phyloP scores from a whole-genome alignment of 768 basidiomycete genomes.

The Leucocoprinus leucothites region DNA sequence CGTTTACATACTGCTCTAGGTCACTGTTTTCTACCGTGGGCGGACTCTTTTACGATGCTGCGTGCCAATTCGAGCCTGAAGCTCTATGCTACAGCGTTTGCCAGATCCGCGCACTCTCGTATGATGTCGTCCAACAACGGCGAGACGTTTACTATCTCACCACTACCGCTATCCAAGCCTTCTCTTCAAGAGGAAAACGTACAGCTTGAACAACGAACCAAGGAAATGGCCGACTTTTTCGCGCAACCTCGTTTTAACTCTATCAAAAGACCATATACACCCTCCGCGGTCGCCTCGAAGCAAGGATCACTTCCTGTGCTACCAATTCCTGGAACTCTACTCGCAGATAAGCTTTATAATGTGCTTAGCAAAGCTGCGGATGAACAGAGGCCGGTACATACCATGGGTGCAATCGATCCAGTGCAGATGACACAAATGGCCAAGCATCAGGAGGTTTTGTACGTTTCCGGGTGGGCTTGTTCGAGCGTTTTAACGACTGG shows the following conservation, averaged over 20 bases:
- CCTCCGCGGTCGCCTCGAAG: constrained; percentile 80
- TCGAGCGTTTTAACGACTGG: constrained; percentile 86
- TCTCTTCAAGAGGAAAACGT: constrained; percentile 53
- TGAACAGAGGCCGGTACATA: constrained; percentile 72
- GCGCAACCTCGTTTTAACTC: constrained; percentile 65
- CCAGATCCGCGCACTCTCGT: neutral
- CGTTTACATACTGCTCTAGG: neutral
- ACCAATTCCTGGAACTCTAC: constrained; percentile 71
- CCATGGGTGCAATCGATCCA: constrained; percentile 92
- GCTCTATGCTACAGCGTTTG: neutral
- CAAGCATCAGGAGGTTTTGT: constrained; percentile 78
- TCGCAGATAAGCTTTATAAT: constrained; percentile 82
- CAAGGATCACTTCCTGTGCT: constrained; percentile 83
- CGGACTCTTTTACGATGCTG: constrained; percentile 4
- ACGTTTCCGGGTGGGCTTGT: constrained; percentile 91
- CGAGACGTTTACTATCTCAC: constrained; percentile 27
- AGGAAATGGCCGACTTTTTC: constrained; percentile 72
- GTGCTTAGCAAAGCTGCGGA: constrained; percentile 61
- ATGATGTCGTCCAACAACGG: constrained; percentile 23
- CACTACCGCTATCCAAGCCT: constrained; percentile 58
- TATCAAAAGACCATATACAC: constrained; percentile 77
- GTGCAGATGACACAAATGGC: constrained; percentile 97
- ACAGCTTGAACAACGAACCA: constrained; percentile 58
- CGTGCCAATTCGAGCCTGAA: constrained; percentile 1
- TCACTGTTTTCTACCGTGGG: neutral